phyloP scores from a whole-genome alignment of 1,139 yeast species.

The Lizanozyma gosingica region DNA sequence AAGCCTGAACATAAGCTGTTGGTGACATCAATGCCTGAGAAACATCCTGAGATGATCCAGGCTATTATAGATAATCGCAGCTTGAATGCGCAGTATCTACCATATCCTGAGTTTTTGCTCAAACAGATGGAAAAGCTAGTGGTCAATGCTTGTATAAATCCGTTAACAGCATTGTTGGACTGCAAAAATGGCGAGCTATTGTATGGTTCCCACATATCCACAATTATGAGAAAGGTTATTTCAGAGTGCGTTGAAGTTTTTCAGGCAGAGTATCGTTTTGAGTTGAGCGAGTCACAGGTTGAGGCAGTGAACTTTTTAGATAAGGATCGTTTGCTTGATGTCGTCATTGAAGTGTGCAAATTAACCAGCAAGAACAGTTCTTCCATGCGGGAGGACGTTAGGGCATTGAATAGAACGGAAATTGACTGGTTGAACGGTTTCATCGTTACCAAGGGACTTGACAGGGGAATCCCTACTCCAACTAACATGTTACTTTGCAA shows the following conservation, averaged over 20 bases:
- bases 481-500: slow-evolving; percentile 39
- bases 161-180: slow-evolving; percentile 59
- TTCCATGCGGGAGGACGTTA: slow-evolving; percentile 82
- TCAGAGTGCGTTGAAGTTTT: slow-evolving; percentile 39
- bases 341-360: slow-evolving; percentile 40
- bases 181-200: slow-evolving; percentile 67
- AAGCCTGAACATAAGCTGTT: not conserved
- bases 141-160: slow-evolving; percentile 68
- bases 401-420: slow-evolving; percentile 57
- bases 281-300: slow-evolving; percentile 16
- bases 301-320: slow-evolving; percentile 30
- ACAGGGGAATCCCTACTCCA: slow-evolving; percentile 30
- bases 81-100: slow-evolving; percentile 36
- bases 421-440: slow-evolving; percentile 75
- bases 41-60: slow-evolving; percentile 23
- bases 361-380: slow-evolving; percentile 54
- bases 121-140: slow-evolving; percentile 70
- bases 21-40: slow-evolving; percentile 5
- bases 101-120: slow-evolving; percentile 47
- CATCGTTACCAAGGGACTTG: slow-evolving; percentile 43
- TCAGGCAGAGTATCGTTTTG: slow-evolving; percentile 24
- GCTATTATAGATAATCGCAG: slow-evolving; percentile 19
- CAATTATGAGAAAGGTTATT: slow-evolving; percentile 31
- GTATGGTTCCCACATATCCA: slow-evolving; percentile 20
- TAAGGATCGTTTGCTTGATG: slow-evolving; percentile 32